Conservation (phyloP, 441 rosid species). For the Erodium trifolium region DNA sequence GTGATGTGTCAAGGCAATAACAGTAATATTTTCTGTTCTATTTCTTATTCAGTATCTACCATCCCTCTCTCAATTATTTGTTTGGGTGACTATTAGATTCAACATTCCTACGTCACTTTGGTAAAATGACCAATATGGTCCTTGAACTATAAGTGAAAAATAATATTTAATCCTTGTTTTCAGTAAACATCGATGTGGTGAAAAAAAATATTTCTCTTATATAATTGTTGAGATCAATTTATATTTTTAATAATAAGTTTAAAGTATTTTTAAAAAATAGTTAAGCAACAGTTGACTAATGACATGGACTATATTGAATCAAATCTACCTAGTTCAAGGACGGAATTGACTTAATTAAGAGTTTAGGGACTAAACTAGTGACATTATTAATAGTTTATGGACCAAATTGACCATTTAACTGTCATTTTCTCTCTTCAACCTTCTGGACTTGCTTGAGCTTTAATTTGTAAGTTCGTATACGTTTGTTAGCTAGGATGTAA, state of each 20-base stretch:
- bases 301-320: too few relatives aligned
- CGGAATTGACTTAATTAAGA: too few relatives aligned
- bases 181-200: too few relatives aligned
- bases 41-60: not conserved
- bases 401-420: not conserved
- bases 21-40: not conserved
- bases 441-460: not conserved
- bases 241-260: too few relatives aligned
- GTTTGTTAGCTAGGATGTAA: not conserved
- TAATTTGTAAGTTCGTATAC: not conserved
- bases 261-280: too few relatives aligned
- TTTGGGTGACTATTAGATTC: slow-evolving; percentile 2
- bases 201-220: too few relatives aligned
- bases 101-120: not conserved
- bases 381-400: not conserved
- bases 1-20: not conserved
- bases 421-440: not conserved
- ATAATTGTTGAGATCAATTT: too few relatives aligned
- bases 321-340: too few relatives aligned
- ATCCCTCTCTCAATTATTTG: not conserved
- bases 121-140: not conserved
- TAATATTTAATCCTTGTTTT: too few relatives aligned
- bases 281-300: too few relatives aligned
- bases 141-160: not conserved
- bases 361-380: too few relatives aligned